Evolutionary conservation across 352 stramenopile species (phyloP).

Genomic region (Aphanomyces cochlioides): DNA sequence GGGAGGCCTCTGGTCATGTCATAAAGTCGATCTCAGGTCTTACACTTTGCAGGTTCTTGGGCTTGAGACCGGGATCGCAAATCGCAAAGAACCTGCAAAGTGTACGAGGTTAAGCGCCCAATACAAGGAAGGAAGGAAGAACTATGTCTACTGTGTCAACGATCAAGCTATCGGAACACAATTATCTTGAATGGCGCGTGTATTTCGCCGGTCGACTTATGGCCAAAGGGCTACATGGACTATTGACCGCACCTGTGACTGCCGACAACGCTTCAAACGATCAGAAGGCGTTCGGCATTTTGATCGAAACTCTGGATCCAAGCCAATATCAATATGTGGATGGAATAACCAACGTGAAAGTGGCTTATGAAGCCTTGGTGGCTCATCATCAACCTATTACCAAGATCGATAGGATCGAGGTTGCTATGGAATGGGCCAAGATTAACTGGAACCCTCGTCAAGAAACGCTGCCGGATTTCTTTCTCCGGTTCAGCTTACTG

Average conservation of each 20-base stretch:
- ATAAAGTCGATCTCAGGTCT: too few species aligned
- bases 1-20: too few species aligned
- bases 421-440: background rate
- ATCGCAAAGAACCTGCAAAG: too few species aligned
- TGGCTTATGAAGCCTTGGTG: background rate
- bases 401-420: slow-evolving; percentile 30
- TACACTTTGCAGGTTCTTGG: too few species aligned
- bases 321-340: background rate
- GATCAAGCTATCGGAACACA: background rate
- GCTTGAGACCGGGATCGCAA: too few species aligned
- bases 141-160: background rate
- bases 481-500: background rate
- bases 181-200: background rate
- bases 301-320: background rate
- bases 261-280: background rate
- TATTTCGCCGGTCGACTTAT: background rate
- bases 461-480: slow-evolving; percentile 10
- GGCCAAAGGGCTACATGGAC: background rate
- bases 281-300: background rate
- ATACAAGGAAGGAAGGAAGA: slow-evolving; percentile 10
- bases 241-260: background rate
- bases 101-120: too few species aligned
- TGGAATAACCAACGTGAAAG: background rate
- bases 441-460: background rate
- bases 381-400: background rate